These are phyloP conservation scores for Globisporangium alternatum DNA, from an alignment of 352 stramenopile species.

Conservation along the genomic window DNA sequence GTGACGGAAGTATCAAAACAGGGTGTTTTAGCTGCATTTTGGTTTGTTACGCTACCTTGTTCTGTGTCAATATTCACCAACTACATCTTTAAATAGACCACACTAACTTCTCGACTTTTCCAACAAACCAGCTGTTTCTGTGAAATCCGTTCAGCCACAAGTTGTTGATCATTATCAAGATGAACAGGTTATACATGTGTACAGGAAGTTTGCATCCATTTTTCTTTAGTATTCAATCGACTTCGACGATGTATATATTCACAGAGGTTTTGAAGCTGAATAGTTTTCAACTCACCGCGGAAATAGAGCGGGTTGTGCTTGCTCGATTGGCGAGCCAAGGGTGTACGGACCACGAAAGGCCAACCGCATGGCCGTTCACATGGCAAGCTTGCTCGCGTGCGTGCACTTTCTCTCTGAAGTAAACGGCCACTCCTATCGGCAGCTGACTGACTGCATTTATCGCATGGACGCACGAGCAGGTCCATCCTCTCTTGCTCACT, in stretches of 20 bases:
- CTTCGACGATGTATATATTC: no score
- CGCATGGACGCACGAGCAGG: not conserved
- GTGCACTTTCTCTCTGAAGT: no score
- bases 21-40: not conserved
- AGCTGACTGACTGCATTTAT: not conserved
- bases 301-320: conserved; percentile 3
- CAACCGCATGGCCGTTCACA: not conserved
- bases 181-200: no score
- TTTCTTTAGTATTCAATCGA: no score
- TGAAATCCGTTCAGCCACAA: no score
- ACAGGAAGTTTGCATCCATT: no score
- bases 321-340: not conserved
- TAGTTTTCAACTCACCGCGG: no score
- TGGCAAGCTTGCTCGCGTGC: not conserved
- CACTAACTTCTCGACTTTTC: no score
- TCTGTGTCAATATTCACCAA: not conserved
- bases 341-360: not conserved
- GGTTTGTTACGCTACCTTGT: not conserved
- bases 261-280: no score
- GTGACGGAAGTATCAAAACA: not conserved
- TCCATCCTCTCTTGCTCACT: not conserved
- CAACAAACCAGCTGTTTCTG: no score
- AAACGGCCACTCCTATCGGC: not conserved
- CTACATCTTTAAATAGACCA: not conserved
- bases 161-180: no score